Base-by-base conservation (phyloP, 768 basidiomycete genomes). In the Chalciporus piperatus region DNA sequence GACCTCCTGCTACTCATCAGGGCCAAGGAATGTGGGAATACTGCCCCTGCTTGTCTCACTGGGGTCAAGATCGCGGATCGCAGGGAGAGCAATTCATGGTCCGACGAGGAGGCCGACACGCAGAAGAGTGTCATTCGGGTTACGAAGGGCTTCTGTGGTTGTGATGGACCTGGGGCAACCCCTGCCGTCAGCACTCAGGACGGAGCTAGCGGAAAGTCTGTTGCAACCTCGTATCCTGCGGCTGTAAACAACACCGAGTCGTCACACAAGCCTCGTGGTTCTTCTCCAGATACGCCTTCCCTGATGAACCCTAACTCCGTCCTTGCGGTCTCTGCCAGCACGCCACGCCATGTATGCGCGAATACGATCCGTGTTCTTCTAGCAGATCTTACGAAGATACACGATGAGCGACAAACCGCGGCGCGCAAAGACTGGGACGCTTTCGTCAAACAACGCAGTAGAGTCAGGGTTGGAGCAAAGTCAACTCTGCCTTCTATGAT, bases 41-140 rank as follows among this genome's bases (percentile, higher is more conserved):
- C 85, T 0, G 91, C 91, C 0, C 90, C 92, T 4, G 89, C 90
- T 7, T 91, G 89, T 61, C 72, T 91, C 42, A 93, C 91, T 0
- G 92, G 92, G 1, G 85, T 92, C 52, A 91, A 86, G 74, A 89
- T 93, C 51, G 87, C 90, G 2, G 92, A 93, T 62, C 75, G 89
- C 25, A 82, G 82, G 62, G 89, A 91, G 61, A 83, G 84, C 55
- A 85, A 89, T 57, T 82, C 77, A 25, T 91, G 89, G 83, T 83
- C 85, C 9, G 85, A 83, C 35, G 83, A 83, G 35, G 81, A 83
- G 1, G 79, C 77, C 6, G 75, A 69, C 0, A 71, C 65, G 59
- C 61, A 43, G 41, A 60, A 64, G 46, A 59, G 60, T 28, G 16
- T 56, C 6, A 58, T 78, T 30, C 66, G 72, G 22, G 70, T 80